Evolutionary conservation across 176 grass and related monocot species (phyloP).

Genomic region (Triticum dicoccoides): DNA sequence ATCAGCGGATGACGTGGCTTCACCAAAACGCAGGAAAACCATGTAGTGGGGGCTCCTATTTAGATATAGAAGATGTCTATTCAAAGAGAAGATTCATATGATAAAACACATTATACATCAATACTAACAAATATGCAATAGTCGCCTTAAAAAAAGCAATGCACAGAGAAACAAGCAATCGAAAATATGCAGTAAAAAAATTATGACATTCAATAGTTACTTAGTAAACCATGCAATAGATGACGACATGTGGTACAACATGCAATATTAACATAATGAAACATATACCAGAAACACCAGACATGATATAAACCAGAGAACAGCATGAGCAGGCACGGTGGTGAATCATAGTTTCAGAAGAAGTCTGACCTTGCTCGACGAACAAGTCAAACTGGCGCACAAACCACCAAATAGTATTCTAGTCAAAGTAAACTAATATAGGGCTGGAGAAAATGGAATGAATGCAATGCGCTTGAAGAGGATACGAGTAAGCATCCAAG

Average conservation of each 20-base stretch:
- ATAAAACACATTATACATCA: not conserved
- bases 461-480: not conserved
- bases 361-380: too few relatives aligned
- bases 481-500: not conserved
- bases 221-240: not conserved
- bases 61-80: not conserved
- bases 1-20: too few relatives aligned
- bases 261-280: not conserved
- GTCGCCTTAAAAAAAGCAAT: not conserved
- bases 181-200: not conserved
- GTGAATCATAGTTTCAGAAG: slow-evolving; percentile 30
- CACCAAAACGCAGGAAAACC: too few relatives aligned
- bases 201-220: not conserved
- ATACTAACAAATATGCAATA: not conserved
- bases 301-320: not conserved
- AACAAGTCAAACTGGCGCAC: too few relatives aligned
- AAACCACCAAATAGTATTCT: too few relatives aligned
- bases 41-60: too few relatives aligned
- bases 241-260: not conserved
- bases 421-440: not conserved
- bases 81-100: not conserved
- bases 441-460: not conserved
- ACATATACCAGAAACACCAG: not conserved
- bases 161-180: not conserved
- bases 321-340: slow-evolving; percentile 1